A percentile compares a stretch with the other conserved stretches of the same genome.
Conservation (phyloP, 2,329 filamentous ascomycete species). For the Stachybotrys elegans region DNA sequence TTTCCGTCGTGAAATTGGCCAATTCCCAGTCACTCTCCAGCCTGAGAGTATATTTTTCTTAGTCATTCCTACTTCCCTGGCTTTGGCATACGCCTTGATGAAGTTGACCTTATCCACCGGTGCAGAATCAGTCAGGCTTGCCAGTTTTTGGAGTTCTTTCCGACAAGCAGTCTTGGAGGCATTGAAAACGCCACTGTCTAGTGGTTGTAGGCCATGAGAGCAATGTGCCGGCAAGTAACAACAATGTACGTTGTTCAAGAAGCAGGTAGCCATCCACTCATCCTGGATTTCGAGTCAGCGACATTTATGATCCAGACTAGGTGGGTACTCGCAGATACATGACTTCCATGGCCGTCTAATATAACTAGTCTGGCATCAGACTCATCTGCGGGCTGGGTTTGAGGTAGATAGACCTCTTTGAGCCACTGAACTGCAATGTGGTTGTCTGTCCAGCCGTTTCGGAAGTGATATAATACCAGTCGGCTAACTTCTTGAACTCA, state of each 20-base stretch:
- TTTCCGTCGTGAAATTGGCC: conserved; percentile 4
- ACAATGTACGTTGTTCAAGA: conserved; percentile 6
- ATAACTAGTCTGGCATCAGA: neutral
- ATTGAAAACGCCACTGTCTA: conserved; percentile 7
- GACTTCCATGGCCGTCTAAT: conserved; percentile 1
- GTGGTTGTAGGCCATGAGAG: conserved; percentile 5
- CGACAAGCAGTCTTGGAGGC: conserved; percentile 6
- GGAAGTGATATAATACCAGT: conserved; percentile 8
- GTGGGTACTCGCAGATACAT: neutral
- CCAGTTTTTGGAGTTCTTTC: neutral
- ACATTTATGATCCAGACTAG: neutral
- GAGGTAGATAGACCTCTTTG: conserved; percentile 2
- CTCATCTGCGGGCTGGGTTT: neutral
- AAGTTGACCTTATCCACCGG: neutral
- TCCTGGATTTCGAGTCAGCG: conserved; percentile 1
- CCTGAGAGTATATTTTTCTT: conserved; percentile 8
- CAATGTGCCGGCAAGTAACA: conserved; percentile 6
- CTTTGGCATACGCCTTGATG: conserved; percentile 7
- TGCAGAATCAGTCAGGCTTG: neutral
- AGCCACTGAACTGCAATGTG: conserved; percentile 7
- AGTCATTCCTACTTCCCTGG: conserved; percentile 6
- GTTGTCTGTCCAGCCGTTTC: conserved; percentile 6
- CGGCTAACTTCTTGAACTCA: conserved; percentile 6
- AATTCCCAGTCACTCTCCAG: conserved; percentile 4
- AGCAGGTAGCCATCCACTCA: conserved; percentile 6